Percentiles rank a stretch among this genome's conserved stretches.
phyloP scores from a whole-genome alignment of 2,329 filamentous ascomycete genomes.

The Pseudophaeomoniella oleicola region DNA sequence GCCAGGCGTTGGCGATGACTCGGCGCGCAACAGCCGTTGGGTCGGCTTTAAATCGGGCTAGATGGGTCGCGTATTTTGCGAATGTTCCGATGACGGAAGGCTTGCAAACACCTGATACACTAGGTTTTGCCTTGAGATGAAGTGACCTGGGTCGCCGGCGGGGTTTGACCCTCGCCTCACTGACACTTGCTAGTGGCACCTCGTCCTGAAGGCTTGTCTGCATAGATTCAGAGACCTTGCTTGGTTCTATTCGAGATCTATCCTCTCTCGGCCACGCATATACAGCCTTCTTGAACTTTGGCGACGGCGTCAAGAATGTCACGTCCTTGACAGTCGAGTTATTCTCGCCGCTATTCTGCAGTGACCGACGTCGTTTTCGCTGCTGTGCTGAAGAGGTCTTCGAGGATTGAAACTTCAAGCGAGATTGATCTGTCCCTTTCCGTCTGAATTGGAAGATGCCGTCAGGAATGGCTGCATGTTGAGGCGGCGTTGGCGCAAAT shows the following conservation, averaged over 20 bases:
- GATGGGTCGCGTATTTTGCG: conserved; percentile 10
- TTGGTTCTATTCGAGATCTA: no score
- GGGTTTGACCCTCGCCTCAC: neutral
- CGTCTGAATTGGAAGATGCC: neutral
- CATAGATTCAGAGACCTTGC: no score
- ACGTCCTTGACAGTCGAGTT: neutral
- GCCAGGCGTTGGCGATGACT: conserved; percentile 21
- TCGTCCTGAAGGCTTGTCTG: neutral
- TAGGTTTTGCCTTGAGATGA: neutral
- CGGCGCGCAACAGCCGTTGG: conserved; percentile 14
- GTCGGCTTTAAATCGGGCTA: conserved; percentile 9
- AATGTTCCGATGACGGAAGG: conserved; percentile 6
- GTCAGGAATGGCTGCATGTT: neutral
- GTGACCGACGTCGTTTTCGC: neutral
- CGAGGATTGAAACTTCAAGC: neutral
- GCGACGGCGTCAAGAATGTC: neutral
- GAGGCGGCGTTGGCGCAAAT: neutral
- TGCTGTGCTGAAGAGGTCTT: neutral
- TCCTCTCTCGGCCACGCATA: no score
- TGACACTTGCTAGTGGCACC: neutral
- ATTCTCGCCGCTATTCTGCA: neutral
- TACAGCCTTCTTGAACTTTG: neutral
- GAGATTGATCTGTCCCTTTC: neutral
- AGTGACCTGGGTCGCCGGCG: neutral
- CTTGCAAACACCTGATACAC: neutral